Base-by-base conservation (phyloP, 768 basidiomycete genomes). In the Auricularia sp. region DNA sequence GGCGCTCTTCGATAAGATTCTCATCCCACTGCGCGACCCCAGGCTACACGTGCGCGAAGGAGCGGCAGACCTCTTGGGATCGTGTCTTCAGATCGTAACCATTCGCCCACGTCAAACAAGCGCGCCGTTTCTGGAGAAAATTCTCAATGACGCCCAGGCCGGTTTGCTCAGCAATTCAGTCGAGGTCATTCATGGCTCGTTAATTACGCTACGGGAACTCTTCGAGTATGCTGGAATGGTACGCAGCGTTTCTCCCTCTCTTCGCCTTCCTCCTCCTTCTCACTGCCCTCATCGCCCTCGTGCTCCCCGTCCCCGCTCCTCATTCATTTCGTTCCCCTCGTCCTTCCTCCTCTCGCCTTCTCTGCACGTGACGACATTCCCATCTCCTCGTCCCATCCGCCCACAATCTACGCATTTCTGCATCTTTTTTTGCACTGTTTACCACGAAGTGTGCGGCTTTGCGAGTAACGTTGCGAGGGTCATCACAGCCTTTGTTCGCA, bases 211-310 rank as follows among this genome's bases (percentile, higher is more conserved):
- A 75, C 87, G 93, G 60, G 91, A 95, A 72, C 79, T 99, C 33
- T 77, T 99, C 23, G 81, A 95, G 62, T 91, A 96, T 72, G 94
- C 92, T n/a, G 91, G 92, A 67, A 91, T 93, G 86, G 95, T 94
- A 66, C 72, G 89, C 75, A 3, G 29, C 16, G 18, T 36, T 12
- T 62, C 29, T 29, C 29, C 2, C 29, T 29, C 29, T 29, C 29
- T 29, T 29, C 29, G 29, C 29, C 29, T 29, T 29, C 29, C 29
- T 29, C 29, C 29, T 29, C 29, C 2, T 29, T 29, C 29, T 29
- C 29, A 2, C 29, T 29, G 29, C 29, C 2, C 29, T 29, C 29
- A 2, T 29, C 29, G 29, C 29, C 29, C 29, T 29, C 29, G 2
- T 29, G 29, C 29, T 29, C 2, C 29, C 29, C 2, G 29, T 29